phyloP scores from a whole-genome alignment of 2,329 filamentous ascomycete species.

The Paramyrothecium roridum region DNA sequence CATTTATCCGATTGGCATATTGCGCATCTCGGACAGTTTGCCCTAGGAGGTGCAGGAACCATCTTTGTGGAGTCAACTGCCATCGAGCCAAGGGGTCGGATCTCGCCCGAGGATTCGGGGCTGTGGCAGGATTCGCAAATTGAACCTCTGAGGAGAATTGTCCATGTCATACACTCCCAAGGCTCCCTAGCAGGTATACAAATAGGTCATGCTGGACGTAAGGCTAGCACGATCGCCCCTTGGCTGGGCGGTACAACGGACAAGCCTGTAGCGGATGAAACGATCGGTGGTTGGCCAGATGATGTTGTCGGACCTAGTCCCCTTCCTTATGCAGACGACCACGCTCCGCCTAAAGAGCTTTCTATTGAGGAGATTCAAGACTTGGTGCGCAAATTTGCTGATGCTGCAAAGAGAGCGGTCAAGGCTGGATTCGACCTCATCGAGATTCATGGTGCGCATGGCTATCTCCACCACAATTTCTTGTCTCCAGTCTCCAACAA shows the following conservation, averaged over 20 bases:
- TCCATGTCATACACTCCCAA: not conserved
- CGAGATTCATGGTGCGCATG: not conserved
- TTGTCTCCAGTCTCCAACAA: not conserved
- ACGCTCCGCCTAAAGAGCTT: not conserved
- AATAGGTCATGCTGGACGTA: not conserved
- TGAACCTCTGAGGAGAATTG: not conserved
- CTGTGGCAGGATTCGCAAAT: not conserved
- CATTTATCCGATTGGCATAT: conserved; percentile 68
- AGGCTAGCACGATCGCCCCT: not conserved
- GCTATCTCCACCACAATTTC: not conserved
- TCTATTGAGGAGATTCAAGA: not conserved
- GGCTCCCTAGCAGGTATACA: not conserved
- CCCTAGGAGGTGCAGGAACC: conserved; percentile 51
- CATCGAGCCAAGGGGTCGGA: conserved; percentile 6
- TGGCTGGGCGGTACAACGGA: not conserved
- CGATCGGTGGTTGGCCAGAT: no score
- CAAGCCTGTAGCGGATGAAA: not conserved
- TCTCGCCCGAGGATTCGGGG: not conserved
- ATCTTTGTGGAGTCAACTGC: conserved; percentile 4
- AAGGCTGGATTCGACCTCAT: not conserved
- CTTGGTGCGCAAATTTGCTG: not conserved
- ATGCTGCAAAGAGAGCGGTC: not conserved
- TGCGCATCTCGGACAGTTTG: conserved; percentile 68
- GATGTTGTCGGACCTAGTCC: not conserved
- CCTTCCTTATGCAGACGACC: not conserved